These are phyloP conservation scores for Drechslerella dactyloides DNA, from an alignment of 2,329 filamentous ascomycete genomes.

Conservation along the genomic window DNA sequence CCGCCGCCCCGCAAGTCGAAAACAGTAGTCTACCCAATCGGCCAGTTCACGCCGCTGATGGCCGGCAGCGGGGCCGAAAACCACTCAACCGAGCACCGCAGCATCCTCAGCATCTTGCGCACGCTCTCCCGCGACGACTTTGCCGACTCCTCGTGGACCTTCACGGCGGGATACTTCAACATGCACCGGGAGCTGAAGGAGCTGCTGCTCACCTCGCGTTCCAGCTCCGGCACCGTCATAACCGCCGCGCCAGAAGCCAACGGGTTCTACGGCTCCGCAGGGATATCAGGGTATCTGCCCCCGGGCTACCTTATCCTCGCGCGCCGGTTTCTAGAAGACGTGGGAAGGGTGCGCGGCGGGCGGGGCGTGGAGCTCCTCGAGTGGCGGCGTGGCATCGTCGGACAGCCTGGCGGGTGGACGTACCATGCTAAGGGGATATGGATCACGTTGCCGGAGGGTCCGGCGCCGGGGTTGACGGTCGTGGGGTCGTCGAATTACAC, in stretches of 20 bases:
- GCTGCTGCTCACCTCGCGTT: constrained; percentile 76
- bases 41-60: constrained; percentile 86
- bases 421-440: constrained; percentile 98
- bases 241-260: constrained; percentile 94
- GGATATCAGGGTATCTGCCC: constrained; percentile 87
- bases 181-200: constrained; percentile 83
- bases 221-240: constrained; percentile 76
- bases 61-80: constrained; percentile 70
- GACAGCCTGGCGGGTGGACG: constrained; percentile 85
- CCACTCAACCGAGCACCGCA: constrained; percentile 85
- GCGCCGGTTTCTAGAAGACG: constrained; percentile 75
- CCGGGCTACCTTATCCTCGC: constrained; percentile 91
- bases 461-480: constrained; percentile 76
- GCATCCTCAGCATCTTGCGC: constrained; percentile 75
- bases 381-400: constrained; percentile 83
- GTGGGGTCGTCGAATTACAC: constrained; percentile 96
- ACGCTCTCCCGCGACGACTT: constrained; percentile 67
- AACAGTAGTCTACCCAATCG: constrained; percentile 82
- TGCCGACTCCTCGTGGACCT: constrained; percentile 80
- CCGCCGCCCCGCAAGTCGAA: constrained; percentile 60
- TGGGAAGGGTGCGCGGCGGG: constrained; percentile 63
- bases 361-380: constrained; percentile 77
- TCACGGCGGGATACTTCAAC: constrained; percentile 98
- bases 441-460: constrained; percentile 74
- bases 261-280: constrained; percentile 87